Percentiles rank a stretch among this genome's conserved stretches.
phyloP scores from a whole-genome alignment of 1,284 basidiomycete genomes.

The Rhodotorula mucilaginosa region DNA sequence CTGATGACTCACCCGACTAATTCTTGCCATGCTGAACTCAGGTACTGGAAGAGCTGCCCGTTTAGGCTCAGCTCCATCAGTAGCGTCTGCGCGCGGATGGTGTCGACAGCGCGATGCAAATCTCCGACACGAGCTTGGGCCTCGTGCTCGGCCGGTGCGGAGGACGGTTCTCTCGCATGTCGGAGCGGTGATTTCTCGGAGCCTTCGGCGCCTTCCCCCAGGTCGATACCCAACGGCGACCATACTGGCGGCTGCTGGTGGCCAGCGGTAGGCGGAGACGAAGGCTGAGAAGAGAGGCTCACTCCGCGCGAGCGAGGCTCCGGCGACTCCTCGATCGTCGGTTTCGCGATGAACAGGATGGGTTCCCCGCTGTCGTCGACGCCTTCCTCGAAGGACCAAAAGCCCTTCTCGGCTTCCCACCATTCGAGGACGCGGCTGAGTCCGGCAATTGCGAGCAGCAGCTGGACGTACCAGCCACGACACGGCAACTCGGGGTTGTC shows the following conservation, averaged over 20 bases:
- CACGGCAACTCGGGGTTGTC: slow-evolving; percentile 98
- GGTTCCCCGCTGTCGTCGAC: slow-evolving; percentile 71
- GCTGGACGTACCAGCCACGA: slow-evolving; percentile 95
- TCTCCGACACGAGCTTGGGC: slow-evolving; percentile 65
- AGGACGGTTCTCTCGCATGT: slow-evolving; percentile 2
- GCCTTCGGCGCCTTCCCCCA: slow-evolving; percentile 7
- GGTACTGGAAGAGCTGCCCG: slow-evolving; percentile 80
- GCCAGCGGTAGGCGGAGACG: background rate
- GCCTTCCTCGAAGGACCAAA: slow-evolving; percentile 98
- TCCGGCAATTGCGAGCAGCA: slow-evolving; percentile 91
- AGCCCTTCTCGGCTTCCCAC: slow-evolving; percentile 99
- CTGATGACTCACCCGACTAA: slow-evolving; percentile 75
- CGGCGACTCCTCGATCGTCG: slow-evolving; percentile 26
- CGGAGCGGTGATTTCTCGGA: background rate
- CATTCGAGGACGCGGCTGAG: slow-evolving; percentile 96
- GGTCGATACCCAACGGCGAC: slow-evolving; percentile 38
- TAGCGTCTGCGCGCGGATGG: slow-evolving; percentile 88
- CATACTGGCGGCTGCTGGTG: background rate
- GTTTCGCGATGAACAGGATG: slow-evolving; percentile 79
- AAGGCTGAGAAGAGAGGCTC: slow-evolving; percentile 24
- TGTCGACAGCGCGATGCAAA: slow-evolving; percentile 79
- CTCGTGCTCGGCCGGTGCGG: slow-evolving; percentile 4
- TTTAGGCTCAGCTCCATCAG: slow-evolving; percentile 93
- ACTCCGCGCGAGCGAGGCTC: slow-evolving; percentile 22
- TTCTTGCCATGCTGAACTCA: slow-evolving; percentile 90